phyloP scores from a whole-genome alignment of 2,329 filamentous ascomycete genomes.

The Sporothrix dimorphospora region DNA sequence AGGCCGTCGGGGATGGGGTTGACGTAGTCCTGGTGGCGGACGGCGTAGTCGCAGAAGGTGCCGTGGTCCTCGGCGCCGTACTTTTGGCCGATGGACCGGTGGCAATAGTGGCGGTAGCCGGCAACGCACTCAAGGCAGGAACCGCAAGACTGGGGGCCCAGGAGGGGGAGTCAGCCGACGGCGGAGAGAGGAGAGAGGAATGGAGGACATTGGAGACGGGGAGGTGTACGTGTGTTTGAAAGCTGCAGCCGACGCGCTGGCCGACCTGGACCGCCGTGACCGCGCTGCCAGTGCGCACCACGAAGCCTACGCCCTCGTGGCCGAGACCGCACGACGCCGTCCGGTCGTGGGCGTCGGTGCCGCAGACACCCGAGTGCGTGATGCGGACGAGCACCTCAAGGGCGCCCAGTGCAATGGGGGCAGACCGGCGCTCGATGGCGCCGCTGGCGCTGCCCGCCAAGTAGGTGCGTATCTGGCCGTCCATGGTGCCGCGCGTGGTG shows the following conservation, averaged over 20 bases:
- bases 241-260: conserved; percentile 68
- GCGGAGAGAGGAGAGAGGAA: too few relatives aligned
- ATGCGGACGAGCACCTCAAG: conserved; percentile 38
- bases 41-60: conserved; percentile 24
- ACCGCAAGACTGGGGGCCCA: too few relatives aligned
- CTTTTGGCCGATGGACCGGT: conserved; percentile 22
- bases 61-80: conserved; percentile 21
- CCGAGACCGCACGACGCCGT: conserved; percentile 66
- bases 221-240: conserved; percentile 4
- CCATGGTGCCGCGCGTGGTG: neutral
- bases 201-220: too few relatives aligned
- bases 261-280: conserved; percentile 79
- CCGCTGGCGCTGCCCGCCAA: neutral
- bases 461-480: neutral
- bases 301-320: conserved; percentile 77
- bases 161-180: too few relatives aligned
- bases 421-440: conserved; percentile 1
- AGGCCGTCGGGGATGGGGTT: conserved; percentile 24
- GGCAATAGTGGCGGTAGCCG: conserved; percentile 27
- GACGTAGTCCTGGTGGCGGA: conserved; percentile 29
- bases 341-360: conserved; percentile 79
- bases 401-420: conserved; percentile 8
- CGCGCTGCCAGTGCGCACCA: conserved; percentile 78
- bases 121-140: conserved; percentile 22
- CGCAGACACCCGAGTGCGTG: conserved; percentile 68